Percentiles rank a stretch among this genome's conserved stretches.
Conservation (phyloP, 768 basidiomycete genomes). For the Termitomyces sp. region DNA sequence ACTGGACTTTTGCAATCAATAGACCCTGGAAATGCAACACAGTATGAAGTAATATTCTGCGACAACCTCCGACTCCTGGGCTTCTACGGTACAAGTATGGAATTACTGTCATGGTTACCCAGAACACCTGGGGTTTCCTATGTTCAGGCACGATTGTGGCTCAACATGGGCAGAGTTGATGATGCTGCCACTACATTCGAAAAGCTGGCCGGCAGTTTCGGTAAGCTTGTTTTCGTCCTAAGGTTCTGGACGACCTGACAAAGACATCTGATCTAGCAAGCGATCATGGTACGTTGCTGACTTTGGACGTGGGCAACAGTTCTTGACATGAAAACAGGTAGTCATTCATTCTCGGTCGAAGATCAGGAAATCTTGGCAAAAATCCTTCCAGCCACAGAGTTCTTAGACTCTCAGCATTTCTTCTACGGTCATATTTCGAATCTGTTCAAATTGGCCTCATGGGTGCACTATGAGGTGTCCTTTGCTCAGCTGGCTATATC, state of each 20-base stretch:
- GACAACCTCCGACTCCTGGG: slow-evolving; percentile 62
- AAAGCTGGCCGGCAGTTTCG: slow-evolving; percentile 69
- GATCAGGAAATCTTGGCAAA: slow-evolving; percentile 58
- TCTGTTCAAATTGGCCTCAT: slow-evolving; percentile 61
- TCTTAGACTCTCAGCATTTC: slow-evolving; percentile 56
- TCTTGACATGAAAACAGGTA: slow-evolving; percentile 27
- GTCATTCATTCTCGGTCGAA: slow-evolving; percentile 47
- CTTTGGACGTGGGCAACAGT: neutral
- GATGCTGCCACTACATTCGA: slow-evolving; percentile 73
- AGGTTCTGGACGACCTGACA: neutral
- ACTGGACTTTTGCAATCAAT: slow-evolving; percentile 64
- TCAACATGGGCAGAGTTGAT: slow-evolving; percentile 61
- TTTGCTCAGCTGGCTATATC: slow-evolving; percentile 82
- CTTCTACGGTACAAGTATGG: slow-evolving; percentile 54
- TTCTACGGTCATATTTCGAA: slow-evolving; percentile 76
- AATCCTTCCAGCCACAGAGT: slow-evolving; percentile 54
- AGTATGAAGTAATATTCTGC: slow-evolving; percentile 69
- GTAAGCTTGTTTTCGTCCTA: slow-evolving; percentile 35
- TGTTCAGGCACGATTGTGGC: slow-evolving; percentile 61
- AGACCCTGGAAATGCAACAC: slow-evolving; percentile 62
- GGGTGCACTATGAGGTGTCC: slow-evolving; percentile 56
- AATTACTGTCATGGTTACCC: slow-evolving; percentile 74
- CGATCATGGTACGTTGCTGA: slow-evolving; percentile 8
- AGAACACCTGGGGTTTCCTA: slow-evolving; percentile 72
- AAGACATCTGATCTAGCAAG: neutral